Evolutionary conservation across 2,329 filamentous ascomycete genomes (phyloP), one percentile per base, ranked within the genome.

Genomic region (Diaporthe vexans): DNA sequence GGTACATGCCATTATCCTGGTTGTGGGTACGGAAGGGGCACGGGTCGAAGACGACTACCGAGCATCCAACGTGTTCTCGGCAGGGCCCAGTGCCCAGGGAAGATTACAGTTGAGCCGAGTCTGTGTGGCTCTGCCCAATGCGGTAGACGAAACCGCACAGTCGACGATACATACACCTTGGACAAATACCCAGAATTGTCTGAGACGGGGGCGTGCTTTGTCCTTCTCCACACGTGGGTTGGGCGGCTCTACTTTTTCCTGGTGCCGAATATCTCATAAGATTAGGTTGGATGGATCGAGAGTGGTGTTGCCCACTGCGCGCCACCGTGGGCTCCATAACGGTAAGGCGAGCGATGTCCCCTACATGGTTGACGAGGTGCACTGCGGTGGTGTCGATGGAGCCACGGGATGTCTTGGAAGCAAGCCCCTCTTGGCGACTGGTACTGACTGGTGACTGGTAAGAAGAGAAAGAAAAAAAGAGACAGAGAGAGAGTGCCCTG

Each of bases 11-110:
- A 68, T 21, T 56, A 71, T 68, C 68, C 68, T 68, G 43, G 67
- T 56, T 71, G 71, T 71, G 74, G 65, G 71, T 71, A 65, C 71
- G 58, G 71, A 73, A 72, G 69, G 69, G 73, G 73, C 57, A 72
- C 70, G 59, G 70, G 63, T 72, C 57, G 57, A 72, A 63, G 37
- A 54, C 51, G 70, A 72, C 54, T 72, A 72, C 70, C 70, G 70
- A 72, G 40, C 70, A 56, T 52, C 29, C 57, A 72, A 52, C 51
- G 70, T 72, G 57, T 56, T 72, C 59, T 72, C 59, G 70, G 70
- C 58, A 72, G 57, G 70, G 70, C 70, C 58, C 58, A 72, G 51
- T 11, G 35, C 19, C 57, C 70, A 54, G 63, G 63, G 35, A 56
- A 63, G 70, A 72, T 56, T 72, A 71, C 68, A 59, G 57, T 72